Percentiles rank a stretch among this genome's conserved stretches.
Conservation (phyloP, 805 yeast genomes). For the Yarrowia sp. region DNA sequence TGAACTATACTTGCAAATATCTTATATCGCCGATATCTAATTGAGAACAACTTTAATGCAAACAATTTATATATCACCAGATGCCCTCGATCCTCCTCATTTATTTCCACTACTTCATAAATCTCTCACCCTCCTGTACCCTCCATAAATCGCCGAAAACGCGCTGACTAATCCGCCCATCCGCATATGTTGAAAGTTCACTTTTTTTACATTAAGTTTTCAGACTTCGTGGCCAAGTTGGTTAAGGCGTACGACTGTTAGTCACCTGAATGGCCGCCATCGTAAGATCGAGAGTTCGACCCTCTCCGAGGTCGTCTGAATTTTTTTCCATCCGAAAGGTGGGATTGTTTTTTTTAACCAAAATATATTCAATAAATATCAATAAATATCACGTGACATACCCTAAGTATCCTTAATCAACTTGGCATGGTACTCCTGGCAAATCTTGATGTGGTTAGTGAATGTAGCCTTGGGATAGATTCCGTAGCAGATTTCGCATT, state of each 20-base stretch:
- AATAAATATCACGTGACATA: no score
- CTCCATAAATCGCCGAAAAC: not conserved
- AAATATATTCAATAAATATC: no score
- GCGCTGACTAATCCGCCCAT: not conserved
- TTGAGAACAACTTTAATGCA: no score
- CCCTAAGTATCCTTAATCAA: no score
- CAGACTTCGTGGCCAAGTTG: conserved; percentile 21
- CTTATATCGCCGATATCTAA: no score
- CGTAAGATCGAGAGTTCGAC: conserved; percentile 20
- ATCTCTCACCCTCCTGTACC: not conserved
- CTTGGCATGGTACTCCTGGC: no score
- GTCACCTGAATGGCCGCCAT: conserved; percentile 18
- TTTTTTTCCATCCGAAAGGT: no score
- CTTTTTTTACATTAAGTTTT: not conserved
- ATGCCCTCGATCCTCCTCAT: not conserved
- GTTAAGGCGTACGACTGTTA: conserved; percentile 20
- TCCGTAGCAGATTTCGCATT: no score
- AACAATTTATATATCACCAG: no score
- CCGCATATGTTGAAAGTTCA: not conserved
- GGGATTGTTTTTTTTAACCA: not conserved
- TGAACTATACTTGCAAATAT: no score
- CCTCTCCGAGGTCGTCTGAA: conserved; percentile 19
- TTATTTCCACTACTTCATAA: not conserved
- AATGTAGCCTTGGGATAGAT: no score
- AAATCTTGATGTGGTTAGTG: no score